These are phyloP conservation scores for Colletotrichum sp. DNA, from an alignment of 2,329 filamentous ascomycete species.

Conservation along the genomic window DNA sequence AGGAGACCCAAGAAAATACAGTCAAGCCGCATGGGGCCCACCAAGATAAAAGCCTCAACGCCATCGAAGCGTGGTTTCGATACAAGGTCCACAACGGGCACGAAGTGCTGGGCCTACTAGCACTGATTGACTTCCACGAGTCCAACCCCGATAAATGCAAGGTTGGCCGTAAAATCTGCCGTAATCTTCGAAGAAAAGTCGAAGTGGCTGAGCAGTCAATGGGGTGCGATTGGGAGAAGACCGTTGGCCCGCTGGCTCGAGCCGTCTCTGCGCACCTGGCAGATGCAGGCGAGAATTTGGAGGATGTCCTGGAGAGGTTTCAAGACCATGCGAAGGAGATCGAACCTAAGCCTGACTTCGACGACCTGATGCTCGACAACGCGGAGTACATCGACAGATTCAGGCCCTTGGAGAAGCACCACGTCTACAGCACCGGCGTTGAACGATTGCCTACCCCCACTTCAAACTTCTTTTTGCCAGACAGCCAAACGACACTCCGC, in stretches of 20 bases:
- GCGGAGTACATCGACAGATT: background rate
- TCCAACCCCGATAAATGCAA: background rate
- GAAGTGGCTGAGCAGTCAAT: fast-evolving
- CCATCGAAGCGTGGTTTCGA: background rate
- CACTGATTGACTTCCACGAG: background rate
- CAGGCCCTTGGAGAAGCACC: background rate
- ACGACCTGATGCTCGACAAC: background rate
- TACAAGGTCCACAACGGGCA: fast-evolving
- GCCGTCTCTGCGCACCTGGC: fast-evolving
- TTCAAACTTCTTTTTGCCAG: background rate
- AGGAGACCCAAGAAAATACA: fast-evolving
- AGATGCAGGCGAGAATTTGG: background rate
- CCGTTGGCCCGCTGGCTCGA: fast-evolving
- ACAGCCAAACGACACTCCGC: fast-evolving
- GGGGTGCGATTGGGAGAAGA: fast-evolving
- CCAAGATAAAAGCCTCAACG: background rate
- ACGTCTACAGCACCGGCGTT: fast-evolving
- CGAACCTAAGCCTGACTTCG: background rate
- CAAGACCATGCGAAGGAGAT: background rate
- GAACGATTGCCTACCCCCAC: background rate
- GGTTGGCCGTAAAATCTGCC: fast-evolving
- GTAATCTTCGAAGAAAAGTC: background rate
- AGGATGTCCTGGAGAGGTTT: fast-evolving
- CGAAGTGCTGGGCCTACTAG: fast-evolving
- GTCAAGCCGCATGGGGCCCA: too few species aligned